Evolutionary conservation across 2,329 filamentous ascomycete species (phyloP).

Genomic region (Plectosphaerella cucumerina): DNA sequence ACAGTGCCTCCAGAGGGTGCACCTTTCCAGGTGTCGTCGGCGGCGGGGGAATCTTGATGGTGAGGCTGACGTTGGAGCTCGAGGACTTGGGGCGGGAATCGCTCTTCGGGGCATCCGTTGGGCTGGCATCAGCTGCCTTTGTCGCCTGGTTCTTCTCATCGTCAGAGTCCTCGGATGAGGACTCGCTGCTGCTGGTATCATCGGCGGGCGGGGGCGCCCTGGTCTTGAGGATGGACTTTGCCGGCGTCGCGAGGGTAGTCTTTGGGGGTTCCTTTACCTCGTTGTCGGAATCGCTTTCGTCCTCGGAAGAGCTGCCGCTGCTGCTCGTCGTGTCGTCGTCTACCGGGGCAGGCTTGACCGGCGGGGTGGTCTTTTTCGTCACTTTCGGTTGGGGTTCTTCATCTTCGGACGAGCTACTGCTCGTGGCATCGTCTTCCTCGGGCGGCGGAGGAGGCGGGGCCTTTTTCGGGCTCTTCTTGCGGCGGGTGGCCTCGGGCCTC

Average conservation of each 20-base stretch:
- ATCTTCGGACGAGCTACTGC: slow-evolving; percentile 28
- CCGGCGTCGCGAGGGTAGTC: slow-evolving; percentile 4
- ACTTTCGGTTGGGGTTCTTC: slow-evolving; percentile 12
- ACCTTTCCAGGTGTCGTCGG: slow-evolving; percentile 48
- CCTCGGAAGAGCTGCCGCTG: slow-evolving; percentile 29
- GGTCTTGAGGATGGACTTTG: slow-evolving; percentile 3
- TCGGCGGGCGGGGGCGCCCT: slow-evolving; percentile 15
- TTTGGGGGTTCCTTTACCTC: slow-evolving; percentile 5
- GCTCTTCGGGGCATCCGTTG: slow-evolving; percentile 16
- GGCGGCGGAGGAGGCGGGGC: neutral
- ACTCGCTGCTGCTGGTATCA: slow-evolving; percentile 17
- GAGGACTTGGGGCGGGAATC: slow-evolving; percentile 43
- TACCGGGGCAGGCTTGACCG: neutral
- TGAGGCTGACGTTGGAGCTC: slow-evolving; percentile 44
- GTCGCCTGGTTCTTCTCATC: slow-evolving; percentile 9
- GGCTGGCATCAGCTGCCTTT: slow-evolving; percentile 3
- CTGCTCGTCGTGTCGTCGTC: slow-evolving; percentile 34
- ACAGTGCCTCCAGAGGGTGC: slow-evolving; percentile 88
- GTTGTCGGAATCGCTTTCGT: slow-evolving; percentile 22
- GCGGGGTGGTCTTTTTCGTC: neutral
- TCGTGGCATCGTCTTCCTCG: slow-evolving; percentile 28
- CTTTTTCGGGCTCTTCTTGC: slow-evolving; percentile 18
- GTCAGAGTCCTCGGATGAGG: slow-evolving; percentile 15
- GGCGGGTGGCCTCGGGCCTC: slow-evolving; percentile 21
- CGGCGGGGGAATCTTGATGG: slow-evolving; percentile 47